These are phyloP conservation scores for Lignosus rhinocerotis DNA, from an alignment of 1,284 basidiomycete species.

Conservation along the genomic window DNA sequence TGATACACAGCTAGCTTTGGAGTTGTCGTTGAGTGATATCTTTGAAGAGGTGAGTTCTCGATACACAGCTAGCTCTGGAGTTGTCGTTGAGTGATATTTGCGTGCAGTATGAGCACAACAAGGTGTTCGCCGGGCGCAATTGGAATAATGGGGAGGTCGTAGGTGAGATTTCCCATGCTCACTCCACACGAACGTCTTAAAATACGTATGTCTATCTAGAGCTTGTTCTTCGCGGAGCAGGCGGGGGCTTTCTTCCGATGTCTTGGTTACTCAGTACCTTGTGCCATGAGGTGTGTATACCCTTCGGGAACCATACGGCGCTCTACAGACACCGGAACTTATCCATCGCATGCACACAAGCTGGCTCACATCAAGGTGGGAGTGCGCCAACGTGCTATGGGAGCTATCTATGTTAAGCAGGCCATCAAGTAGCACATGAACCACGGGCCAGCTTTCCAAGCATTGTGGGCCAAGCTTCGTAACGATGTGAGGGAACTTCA, in stretches of 20 bases:
- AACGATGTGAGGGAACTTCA: constrained; percentile 69
- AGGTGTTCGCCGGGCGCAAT: constrained; percentile 76
- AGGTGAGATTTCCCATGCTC: constrained; percentile 43
- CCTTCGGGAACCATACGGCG: not conserved
- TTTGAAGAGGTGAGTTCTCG: constrained; percentile 74
- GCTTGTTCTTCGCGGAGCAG: constrained; percentile 63
- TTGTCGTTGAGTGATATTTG: not conserved
- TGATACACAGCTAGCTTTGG: not conserved
- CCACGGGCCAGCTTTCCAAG: constrained; percentile 73
- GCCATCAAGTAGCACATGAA: constrained; percentile 63
- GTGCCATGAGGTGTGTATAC: constrained; percentile 71
- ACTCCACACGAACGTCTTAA: not conserved
- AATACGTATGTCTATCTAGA: constrained; percentile 36
- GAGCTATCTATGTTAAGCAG: not conserved
- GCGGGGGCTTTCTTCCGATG: constrained; percentile 59
- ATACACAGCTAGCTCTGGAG: not conserved
- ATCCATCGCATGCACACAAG: constrained; percentile 38
- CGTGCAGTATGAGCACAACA: constrained; percentile 68
- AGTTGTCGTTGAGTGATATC: not conserved
- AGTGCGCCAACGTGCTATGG: not conserved
- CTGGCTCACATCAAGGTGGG: constrained; percentile 76
- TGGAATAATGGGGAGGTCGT: constrained; percentile 80
- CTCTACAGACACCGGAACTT: not conserved
- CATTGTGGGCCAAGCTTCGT: constrained; percentile 64
- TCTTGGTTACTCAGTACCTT: constrained; percentile 75